Evolutionary conservation across 495 filamentous ascomycete species (phyloP).

Genomic region (Rostrohypoxylon terebratum): DNA sequence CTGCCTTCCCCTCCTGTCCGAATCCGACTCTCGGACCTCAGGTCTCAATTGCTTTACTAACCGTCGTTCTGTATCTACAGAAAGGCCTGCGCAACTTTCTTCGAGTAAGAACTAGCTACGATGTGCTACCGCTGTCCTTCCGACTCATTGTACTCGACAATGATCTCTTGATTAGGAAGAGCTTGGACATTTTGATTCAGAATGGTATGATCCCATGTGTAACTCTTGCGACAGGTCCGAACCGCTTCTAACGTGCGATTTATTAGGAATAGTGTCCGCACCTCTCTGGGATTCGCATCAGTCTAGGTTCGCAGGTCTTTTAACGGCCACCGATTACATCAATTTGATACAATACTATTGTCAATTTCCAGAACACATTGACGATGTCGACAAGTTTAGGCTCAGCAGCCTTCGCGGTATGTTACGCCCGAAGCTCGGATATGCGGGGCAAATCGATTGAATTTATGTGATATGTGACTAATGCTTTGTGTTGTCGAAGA

Average conservation of each 20-base stretch:
- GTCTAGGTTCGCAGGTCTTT: constrained; percentile 91
- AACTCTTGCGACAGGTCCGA: constrained; percentile 10
- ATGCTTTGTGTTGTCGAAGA: constrained; percentile 65
- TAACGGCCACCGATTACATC: constrained; percentile 97
- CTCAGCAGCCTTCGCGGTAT: constrained; percentile 91
- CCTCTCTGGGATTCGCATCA: constrained; percentile 97
- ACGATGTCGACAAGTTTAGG: constrained; percentile 92
- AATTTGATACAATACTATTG: constrained; percentile 99
- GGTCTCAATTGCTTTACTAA: constrained; percentile 19
- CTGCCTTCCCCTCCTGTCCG: not conserved
- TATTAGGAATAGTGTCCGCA: constrained; percentile 93
- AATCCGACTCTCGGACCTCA: constrained; percentile 17
- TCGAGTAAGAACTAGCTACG: constrained; percentile 95
- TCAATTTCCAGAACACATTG: constrained; percentile 92
- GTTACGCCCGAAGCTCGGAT: constrained; percentile 29
- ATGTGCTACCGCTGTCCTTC: constrained; percentile 97
- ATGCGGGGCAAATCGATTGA: constrained; percentile 31
- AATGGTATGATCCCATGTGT: constrained; percentile 72
- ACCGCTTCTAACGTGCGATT: constrained; percentile 29
- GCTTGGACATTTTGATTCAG: constrained; percentile 93
- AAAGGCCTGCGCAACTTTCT: constrained; percentile 94
- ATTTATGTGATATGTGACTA: constrained; percentile 19
- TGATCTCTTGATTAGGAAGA: constrained; percentile 94
- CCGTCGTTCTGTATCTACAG: constrained; percentile 59
- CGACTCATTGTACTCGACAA: constrained; percentile 97